Evolutionary conservation across 2,329 filamentous ascomycete species (phyloP), one percentile per base, ranked within the genome.

Genomic region (Eutypella sp.): DNA sequence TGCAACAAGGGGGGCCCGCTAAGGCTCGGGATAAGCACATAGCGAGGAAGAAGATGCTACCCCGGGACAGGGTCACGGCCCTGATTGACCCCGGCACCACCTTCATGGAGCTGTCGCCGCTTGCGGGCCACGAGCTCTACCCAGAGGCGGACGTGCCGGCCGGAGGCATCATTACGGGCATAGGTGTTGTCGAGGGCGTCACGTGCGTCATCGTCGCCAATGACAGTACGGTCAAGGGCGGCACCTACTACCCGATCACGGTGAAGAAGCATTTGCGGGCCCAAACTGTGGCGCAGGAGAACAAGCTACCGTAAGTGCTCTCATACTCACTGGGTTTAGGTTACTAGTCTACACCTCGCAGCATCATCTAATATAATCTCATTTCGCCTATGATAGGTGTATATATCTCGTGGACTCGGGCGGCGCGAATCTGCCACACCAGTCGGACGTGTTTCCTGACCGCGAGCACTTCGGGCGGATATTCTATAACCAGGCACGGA

Each of bases 341-440:
- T n/a, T n/a, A n/a, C n/a, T n/a, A n/a, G n/a, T n/a, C n/a, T n/a
- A n/a, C n/a, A n/a, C n/a, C n/a, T n/a, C n/a, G n/a, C n/a, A n/a
- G n/a, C n/a, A n/a, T n/a, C n/a, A n/a, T n/a, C n/a, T n/a, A n/a
- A n/a, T n/a, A n/a, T n/a, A n/a, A n/a, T n/a, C n/a, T n/a, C n/a
- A n/a, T n/a, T n/a, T n/a, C n/a, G n/a, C n/a, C 13, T 13, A 25
- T 15, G 29, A 42, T 50, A 82, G 78, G 34, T 97, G 92, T 67
- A 88, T 99, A 64, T 99, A 97, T 69, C 78, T 99, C 20, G 93
- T 97, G 46, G 92, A 99, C 65, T 96, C 90, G 5, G 92, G 93
- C 40, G 92, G 92, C 53, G 93, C 91, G 47, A 96, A 97, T 66
- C 79, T 99, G 16, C 93, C 91, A 13, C 87, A 96, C 61, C 92